Percentiles rank a stretch among this genome's conserved stretches.
These are phyloP conservation scores for Thelephora ganbajun DNA, from an alignment of 768 basidiomycete genomes.

Conservation along the genomic window DNA sequence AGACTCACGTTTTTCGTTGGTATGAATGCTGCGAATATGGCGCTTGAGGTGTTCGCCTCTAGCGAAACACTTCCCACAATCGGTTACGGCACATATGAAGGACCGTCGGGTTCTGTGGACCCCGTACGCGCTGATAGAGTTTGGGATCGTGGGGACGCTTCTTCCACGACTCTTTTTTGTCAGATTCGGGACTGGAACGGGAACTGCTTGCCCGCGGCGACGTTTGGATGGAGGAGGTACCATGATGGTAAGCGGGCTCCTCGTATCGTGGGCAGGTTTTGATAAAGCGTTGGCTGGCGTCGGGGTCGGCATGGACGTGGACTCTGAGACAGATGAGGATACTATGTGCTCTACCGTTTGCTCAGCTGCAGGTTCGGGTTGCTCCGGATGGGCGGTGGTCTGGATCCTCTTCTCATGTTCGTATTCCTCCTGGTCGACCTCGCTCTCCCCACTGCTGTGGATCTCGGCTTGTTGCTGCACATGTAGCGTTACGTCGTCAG, in stretches of 20 bases:
- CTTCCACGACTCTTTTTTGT: constrained; percentile 74
- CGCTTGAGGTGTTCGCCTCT: constrained; percentile 85
- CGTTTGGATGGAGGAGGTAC: constrained; percentile 4
- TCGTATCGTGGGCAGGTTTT: constrained; percentile 3
- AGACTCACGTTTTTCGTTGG: constrained; percentile 79
- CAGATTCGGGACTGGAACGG: constrained; percentile 61
- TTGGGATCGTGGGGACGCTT: constrained; percentile 45
- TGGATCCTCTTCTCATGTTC: background rate
- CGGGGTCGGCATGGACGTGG: background rate
- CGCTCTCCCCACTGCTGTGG: background rate
- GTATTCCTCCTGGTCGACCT: background rate
- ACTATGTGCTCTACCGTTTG: constrained; percentile 6
- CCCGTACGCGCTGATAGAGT: constrained; percentile 13
- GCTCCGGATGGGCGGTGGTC: too few relatives aligned
- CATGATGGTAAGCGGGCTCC: constrained; percentile 4
- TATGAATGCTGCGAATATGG: constrained; percentile 80
- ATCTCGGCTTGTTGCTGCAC: background rate
- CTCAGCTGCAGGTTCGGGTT: background rate
- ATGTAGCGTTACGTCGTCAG: background rate
- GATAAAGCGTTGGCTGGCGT: constrained; percentile 6
- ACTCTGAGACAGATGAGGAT: constrained; percentile 4
- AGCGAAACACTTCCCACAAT: constrained; percentile 80
- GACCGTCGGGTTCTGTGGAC: constrained; percentile 17
- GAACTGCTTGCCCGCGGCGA: constrained; percentile 33
- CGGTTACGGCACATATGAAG: constrained; percentile 66